A percentile compares a stretch with the other conserved stretches of the same genome.
These are phyloP conservation scores for Protea cynaroides DNA, from an alignment of 164 flowering plant species.

Conservation along the genomic window DNA sequence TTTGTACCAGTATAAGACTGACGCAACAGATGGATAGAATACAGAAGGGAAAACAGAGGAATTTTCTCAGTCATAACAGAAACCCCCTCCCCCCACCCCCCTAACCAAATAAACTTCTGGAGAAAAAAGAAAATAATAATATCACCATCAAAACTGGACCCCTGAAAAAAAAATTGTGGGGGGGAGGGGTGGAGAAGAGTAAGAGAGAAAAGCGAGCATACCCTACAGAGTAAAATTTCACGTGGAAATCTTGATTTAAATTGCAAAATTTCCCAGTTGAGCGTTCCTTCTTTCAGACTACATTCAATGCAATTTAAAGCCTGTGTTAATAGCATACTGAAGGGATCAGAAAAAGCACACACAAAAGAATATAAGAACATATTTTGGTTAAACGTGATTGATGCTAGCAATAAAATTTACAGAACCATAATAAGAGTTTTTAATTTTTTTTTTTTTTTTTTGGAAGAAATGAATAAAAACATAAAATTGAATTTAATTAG, in stretches of 20 bases:
- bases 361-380: neutral
- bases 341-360: neutral
- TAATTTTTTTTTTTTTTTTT: neutral
- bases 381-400: neutral
- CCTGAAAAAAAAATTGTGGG: no score
- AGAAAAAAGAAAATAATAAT: neutral
- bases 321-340: neutral
- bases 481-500: neutral
- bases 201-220: constrained; percentile 25
- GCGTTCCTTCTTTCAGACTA: constrained; percentile 90
- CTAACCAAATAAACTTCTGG: neutral
- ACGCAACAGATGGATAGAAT: neutral
- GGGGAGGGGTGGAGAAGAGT: no score
- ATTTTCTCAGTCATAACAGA: neutral
- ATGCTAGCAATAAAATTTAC: neutral
- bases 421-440: neutral
- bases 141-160: neutral
- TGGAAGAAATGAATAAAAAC: neutral
- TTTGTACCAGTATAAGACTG: no score
- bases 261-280: constrained; percentile 90
- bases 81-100: no score
- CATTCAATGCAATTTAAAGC: constrained; percentile 8
- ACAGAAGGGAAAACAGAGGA: constrained; percentile 3
- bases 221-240: constrained; percentile 95
- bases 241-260: constrained; percentile 93